Base-by-base conservation (phyloP, 768 basidiomycete genomes). In the Hysterangium stoloniferum region DNA sequence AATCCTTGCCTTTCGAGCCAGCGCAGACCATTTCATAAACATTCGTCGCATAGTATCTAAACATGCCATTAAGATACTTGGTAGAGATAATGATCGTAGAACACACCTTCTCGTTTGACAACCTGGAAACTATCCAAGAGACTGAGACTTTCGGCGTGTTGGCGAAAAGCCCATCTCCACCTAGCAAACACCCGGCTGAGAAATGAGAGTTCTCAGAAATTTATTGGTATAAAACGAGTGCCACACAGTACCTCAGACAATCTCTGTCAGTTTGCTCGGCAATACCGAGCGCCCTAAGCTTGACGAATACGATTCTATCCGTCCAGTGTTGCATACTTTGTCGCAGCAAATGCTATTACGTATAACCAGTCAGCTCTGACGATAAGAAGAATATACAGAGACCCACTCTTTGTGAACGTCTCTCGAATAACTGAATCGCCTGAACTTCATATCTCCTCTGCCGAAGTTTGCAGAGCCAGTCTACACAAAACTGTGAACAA, bases 111-210 rank as follows among this genome's bases (percentile, higher is more conserved):
- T 37, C 76, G 76, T 64, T 86, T 88, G 38, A 92, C 80, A 54
- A 84, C 75, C 51, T 82, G 76, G 63, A 88, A 86, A 60, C 86
- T 90, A 60, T 88, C 82, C 76, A 92, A 79, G n/a, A 93, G 74
- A 57, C 79, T 82, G 3, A 82, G 65, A 55, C 83, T 79, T 61
- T 89, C 84, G 2, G 74, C 73, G 60, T 86, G 86, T 22, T 80
- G 78, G 32, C 71, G 65, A 58, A 74, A 78, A 32, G 75, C 68
- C 5, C 62, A 66, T 59, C 78, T 81, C 88, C 89, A 92, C 65
- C 82, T 85, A 41, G 64, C 69, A 57, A 86, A 85, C 5, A 76
- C 74, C 46, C 62, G 58, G 32, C 84, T 89, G 54, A 51, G 19
- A 17, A 27, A 8, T 20, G 9, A 22, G 48, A 4, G 45, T 12